Evolutionary conservation across 495 filamentous ascomycete genomes (phyloP).

Genomic region (Penicillium egyptiacum): DNA sequence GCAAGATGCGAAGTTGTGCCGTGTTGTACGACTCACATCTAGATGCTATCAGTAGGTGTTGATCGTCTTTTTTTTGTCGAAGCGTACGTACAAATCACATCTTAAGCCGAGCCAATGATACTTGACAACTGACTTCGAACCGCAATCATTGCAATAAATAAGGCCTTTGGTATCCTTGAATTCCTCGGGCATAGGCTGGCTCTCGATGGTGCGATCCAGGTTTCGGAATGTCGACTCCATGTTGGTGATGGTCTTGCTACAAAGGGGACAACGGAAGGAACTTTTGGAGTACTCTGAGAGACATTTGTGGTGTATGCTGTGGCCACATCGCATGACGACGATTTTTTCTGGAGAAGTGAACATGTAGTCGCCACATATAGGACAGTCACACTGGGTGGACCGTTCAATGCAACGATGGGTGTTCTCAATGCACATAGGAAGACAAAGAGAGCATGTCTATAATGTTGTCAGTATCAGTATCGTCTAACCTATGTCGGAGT

Average conservation of each 20-base stretch:
- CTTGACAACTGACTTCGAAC: slow-evolving; percentile 73
- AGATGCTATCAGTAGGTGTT: slow-evolving; percentile 19
- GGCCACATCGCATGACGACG: slow-evolving; percentile 93
- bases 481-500: neutral
- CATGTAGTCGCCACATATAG: slow-evolving; percentile 98
- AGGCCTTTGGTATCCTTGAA: slow-evolving; percentile 77
- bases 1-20: slow-evolving; percentile 63
- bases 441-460: slow-evolving; percentile 87
- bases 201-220: slow-evolving; percentile 77
- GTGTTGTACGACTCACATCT: slow-evolving; percentile 84
- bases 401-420: slow-evolving; percentile 95
- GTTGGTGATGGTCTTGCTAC: slow-evolving; percentile 88
- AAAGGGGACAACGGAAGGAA: slow-evolving; percentile 93
- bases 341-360: slow-evolving; percentile 89
- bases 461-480: slow-evolving; percentile 17
- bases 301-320: slow-evolving; percentile 90
- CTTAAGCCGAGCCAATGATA: slow-evolving; percentile 96
- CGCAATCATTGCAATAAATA: slow-evolving; percentile 93
- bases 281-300: slow-evolving; percentile 79
- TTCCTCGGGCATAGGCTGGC: slow-evolving; percentile 86
- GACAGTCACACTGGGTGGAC: slow-evolving; percentile 92
- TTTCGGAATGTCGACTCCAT: slow-evolving; percentile 96
- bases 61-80: neutral
- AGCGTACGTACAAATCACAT: slow-evolving; percentile 63
- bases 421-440: slow-evolving; percentile 74